Conservation (phyloP, 1,139 yeast genomes). For the Yamadazyma trypodendri region DNA sequence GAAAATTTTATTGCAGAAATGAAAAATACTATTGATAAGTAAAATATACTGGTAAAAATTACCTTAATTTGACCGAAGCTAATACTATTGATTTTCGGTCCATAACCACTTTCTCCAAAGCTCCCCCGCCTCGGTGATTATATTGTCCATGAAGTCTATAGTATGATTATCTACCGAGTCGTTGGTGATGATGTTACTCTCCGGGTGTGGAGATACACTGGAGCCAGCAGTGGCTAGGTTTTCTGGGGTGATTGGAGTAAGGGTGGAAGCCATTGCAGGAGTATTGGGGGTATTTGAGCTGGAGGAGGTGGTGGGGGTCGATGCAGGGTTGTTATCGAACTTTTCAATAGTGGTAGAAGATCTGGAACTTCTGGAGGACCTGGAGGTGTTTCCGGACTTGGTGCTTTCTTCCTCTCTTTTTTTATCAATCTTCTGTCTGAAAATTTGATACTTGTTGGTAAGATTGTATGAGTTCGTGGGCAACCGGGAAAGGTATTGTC, state of each 20-base stretch:
- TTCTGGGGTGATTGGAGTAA: not conserved
- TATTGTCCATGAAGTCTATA: conserved; percentile 64
- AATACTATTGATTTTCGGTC: conserved; percentile 39
- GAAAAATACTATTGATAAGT: too few species aligned
- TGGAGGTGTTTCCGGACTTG: not conserved
- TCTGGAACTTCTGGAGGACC: conserved; percentile 13
- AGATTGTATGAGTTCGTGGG: conserved; percentile 42
- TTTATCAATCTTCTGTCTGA: conserved; percentile 23
- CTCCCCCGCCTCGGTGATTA: conserved; percentile 79
- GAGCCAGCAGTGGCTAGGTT: not conserved
- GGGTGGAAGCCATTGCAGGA: not conserved
- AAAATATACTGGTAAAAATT: too few species aligned
- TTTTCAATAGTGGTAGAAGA: conserved; percentile 10
- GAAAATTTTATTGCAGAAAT: too few species aligned
- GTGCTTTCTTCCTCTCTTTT: conserved; percentile 18
- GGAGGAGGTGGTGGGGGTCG: conserved; percentile 2
- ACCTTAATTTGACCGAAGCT: too few species aligned
- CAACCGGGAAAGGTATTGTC: conserved; percentile 68
- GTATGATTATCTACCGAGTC: conserved; percentile 33
- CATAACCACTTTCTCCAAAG: conserved; percentile 87
- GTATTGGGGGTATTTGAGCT: not conserved
- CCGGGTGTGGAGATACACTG: conserved; percentile 8
- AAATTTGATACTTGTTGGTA: conserved; percentile 35
- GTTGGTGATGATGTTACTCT: conserved; percentile 29
- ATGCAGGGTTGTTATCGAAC: not conserved